Conservation (phyloP, 257 asterid species). For the Nicotiana noctiflora region DNA sequence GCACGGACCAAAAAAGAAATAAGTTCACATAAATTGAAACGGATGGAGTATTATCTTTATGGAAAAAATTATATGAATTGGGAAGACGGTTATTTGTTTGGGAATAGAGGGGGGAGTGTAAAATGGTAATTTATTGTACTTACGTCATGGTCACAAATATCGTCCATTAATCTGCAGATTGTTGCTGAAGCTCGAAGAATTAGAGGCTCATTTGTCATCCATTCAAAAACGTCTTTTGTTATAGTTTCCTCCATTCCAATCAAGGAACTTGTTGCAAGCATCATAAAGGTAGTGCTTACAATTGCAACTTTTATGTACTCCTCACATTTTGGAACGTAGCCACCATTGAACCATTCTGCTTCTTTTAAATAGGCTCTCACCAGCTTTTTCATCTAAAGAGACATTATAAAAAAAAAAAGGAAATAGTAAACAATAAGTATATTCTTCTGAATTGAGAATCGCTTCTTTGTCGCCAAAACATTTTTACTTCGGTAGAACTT, state of each 20-base stretch:
- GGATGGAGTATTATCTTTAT: too few species aligned
- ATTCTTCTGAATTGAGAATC: too few species aligned
- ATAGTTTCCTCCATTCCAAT: conserved; percentile 24
- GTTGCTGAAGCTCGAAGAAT: conserved; percentile 18
- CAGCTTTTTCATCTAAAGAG: not conserved
- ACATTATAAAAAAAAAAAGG: not conserved
- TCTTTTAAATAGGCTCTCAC: not conserved
- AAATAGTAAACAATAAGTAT: too few species aligned
- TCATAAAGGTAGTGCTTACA: conserved; percentile 4
- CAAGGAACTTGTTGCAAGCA: conserved; percentile 19
- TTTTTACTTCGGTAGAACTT: not conserved
- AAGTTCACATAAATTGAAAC: too few species aligned
- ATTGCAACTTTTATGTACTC: conserved; percentile 14
- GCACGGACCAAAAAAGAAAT: too few species aligned
- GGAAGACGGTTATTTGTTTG: too few species aligned
- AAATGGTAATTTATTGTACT: not conserved
- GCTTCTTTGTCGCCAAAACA: too few species aligned
- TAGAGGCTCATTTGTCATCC: conserved; percentile 18
- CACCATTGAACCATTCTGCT: not conserved
- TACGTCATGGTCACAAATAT: conserved; percentile 26
- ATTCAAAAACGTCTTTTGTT: conserved; percentile 16
- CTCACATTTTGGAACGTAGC: not conserved
- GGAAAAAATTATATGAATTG: too few species aligned
- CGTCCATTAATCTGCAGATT: conserved; percentile 28
- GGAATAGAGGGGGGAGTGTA: too few species aligned